Evolutionary conservation across 768 basidiomycete genomes (phyloP).

Genomic region (Trametes elegans): DNA sequence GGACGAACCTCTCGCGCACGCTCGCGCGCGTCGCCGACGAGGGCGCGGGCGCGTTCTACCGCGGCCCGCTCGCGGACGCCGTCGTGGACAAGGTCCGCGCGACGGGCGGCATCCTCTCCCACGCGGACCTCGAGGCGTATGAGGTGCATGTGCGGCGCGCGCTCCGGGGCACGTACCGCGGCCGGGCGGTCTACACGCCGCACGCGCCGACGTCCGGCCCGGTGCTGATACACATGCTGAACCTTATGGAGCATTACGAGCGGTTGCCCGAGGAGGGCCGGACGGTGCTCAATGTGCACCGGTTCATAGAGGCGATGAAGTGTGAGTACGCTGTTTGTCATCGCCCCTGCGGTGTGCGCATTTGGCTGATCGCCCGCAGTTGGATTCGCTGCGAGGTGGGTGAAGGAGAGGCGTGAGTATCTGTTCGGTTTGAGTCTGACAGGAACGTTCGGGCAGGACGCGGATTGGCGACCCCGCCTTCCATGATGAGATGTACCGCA

Average conservation of each 20-base stretch:
- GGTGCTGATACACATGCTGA: slow-evolving; percentile 90
- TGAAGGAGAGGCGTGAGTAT: neutral
- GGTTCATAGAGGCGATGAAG: slow-evolving; percentile 83
- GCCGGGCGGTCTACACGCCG: slow-evolving; percentile 79
- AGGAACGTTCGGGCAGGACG: slow-evolving; percentile 49
- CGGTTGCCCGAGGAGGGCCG: slow-evolving; percentile 44
- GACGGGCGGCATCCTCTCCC: slow-evolving; percentile 79
- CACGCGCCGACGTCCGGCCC: slow-evolving; percentile 86
- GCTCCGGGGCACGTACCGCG: slow-evolving; percentile 72
- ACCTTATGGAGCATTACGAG: slow-evolving; percentile 77
- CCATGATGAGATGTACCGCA: slow-evolving; percentile 49
- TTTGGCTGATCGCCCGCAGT: slow-evolving; percentile 34
- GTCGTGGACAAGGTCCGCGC: slow-evolving; percentile 66
- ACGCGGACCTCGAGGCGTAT: slow-evolving; percentile 73
- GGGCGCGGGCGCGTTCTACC: slow-evolving; percentile 83
- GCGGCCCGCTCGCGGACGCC: slow-evolving; percentile 79
- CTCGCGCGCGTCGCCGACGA: slow-evolving; percentile 69
- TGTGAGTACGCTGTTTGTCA: slow-evolving; percentile 55
- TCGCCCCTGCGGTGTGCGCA: no score
- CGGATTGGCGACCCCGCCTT: slow-evolving; percentile 79
- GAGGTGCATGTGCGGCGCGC: slow-evolving; percentile 67
- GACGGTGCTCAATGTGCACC: slow-evolving; percentile 69
- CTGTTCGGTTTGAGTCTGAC: neutral
- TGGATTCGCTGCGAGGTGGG: slow-evolving; percentile 62
- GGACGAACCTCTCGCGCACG: slow-evolving; percentile 76